Percentiles rank a stretch among this genome's conserved stretches.
Evolutionary conservation across 2,329 filamentous ascomycete species (phyloP).

Genomic region (Claviceps digitariae): DNA sequence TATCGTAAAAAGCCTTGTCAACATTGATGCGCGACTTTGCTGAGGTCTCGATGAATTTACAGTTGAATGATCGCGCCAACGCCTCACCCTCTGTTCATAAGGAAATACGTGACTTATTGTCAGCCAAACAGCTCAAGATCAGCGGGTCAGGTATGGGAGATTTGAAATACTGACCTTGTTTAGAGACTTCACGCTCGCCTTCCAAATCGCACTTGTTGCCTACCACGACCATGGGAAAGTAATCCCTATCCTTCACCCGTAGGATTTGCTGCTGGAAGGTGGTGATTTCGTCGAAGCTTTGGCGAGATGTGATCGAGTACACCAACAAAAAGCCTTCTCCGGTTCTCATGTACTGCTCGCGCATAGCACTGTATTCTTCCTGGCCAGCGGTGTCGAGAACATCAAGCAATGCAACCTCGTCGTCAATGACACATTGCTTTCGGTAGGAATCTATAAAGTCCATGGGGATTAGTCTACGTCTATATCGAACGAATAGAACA

Average conservation of each 20-base stretch:
- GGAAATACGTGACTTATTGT: constrained; percentile 2
- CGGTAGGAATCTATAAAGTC: constrained; percentile 79
- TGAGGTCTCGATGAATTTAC: constrained; percentile 98
- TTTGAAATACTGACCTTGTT: constrained; percentile 56
- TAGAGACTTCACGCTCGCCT: constrained; percentile 76
- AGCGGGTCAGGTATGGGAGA: constrained; percentile 1
- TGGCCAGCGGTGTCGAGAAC: constrained; percentile 97
- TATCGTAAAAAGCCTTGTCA: constrained; percentile 96
- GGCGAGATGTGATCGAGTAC: constrained; percentile 94
- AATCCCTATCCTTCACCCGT: constrained; percentile 98
- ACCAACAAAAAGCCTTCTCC: constrained; percentile 96
- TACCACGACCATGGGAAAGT: constrained; percentile 98
- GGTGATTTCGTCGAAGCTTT: constrained; percentile 96
- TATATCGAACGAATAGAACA: neutral
- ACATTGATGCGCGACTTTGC: constrained; percentile 97
- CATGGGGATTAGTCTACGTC: neutral
- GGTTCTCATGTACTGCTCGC: constrained; percentile 99
- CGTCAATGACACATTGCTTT: constrained; percentile 98
- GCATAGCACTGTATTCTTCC: constrained; percentile 98
- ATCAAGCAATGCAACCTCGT: constrained; percentile 93
- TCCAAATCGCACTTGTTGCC: constrained; percentile 99
- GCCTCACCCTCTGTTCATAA: constrained; percentile 64
- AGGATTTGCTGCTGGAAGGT: constrained; percentile 98
- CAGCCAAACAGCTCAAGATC: neutral
- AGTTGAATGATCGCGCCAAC: constrained; percentile 75